These are phyloP conservation scores for Colletotrichum sp. DNA, from an alignment of 2,329 filamentous ascomycete genomes.

Conservation along the genomic window DNA sequence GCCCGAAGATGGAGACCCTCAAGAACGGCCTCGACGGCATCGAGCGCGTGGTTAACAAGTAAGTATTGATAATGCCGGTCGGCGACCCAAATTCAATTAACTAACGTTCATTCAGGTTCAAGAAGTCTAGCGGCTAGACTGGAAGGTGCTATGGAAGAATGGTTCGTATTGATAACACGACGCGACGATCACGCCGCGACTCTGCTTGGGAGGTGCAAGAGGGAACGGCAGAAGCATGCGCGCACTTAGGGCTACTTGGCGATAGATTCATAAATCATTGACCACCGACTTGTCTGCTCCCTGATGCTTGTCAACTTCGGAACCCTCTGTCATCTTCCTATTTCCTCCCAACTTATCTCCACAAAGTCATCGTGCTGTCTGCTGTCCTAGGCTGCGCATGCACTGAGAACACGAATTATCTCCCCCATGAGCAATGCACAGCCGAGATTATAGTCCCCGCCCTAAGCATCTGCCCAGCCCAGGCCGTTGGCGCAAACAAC, in stretches of 20 bases:
- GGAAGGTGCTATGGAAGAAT: background rate
- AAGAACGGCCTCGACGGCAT: slow-evolving; percentile 84
- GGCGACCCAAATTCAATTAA: background rate
- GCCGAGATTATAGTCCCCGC: background rate
- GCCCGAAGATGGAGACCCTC: slow-evolving; percentile 79
- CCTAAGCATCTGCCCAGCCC: background rate
- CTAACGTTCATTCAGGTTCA: background rate
- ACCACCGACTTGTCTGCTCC: background rate
- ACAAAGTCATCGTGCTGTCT: background rate
- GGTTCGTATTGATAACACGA: background rate
- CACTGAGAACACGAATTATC: background rate
- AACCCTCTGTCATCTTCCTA: background rate
- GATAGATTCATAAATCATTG: background rate
- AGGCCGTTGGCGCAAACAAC: background rate
- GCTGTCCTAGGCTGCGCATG: background rate
- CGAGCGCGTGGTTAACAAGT: slow-evolving; percentile 80
- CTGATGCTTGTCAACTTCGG: background rate
- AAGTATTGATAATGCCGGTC: slow-evolving; percentile 30
- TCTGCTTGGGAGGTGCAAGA: background rate
- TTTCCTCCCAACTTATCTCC: background rate
- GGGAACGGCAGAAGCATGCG: background rate
- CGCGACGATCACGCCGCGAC: background rate
- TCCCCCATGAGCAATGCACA: background rate
- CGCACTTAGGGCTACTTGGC: background rate
- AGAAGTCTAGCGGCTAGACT: background rate